phyloP scores from a whole-genome alignment of 768 basidiomycete species.

The Arthromyces matolae region DNA sequence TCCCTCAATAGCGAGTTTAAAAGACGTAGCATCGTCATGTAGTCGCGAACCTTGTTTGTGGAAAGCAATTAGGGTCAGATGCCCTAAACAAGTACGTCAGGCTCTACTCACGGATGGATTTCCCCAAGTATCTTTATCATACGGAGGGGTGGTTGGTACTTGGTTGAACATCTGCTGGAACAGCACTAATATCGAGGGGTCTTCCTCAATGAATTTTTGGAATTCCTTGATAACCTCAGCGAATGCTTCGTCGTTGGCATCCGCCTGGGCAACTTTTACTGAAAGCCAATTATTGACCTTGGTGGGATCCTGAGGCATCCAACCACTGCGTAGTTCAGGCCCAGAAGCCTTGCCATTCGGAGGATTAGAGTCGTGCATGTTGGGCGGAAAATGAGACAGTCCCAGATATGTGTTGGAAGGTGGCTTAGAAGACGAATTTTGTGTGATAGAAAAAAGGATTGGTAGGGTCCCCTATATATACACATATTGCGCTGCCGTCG shows the following conservation, averaged over 20 bases:
- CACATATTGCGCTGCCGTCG: too few relatives aligned
- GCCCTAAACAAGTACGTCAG: too few relatives aligned
- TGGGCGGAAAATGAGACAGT: too few relatives aligned
- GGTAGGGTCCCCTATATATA: too few relatives aligned
- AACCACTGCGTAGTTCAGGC: slow-evolving; percentile 1
- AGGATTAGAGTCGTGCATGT: too few relatives aligned
- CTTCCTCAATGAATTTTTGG: slow-evolving; percentile 10
- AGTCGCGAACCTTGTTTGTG: slow-evolving; percentile 33
- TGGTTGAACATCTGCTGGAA: slow-evolving; percentile 14
- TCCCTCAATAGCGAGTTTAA: slow-evolving; percentile 41
- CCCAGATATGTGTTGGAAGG: too few relatives aligned
- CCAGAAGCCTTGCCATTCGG: too few relatives aligned
- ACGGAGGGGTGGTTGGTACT: slow-evolving; percentile 9
- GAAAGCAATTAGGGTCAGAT: not conserved
- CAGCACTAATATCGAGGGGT: not conserved
- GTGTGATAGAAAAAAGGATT: too few relatives aligned
- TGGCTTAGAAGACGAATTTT: too few relatives aligned
- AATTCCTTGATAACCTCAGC: slow-evolving; percentile 4
- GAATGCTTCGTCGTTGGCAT: not conserved
- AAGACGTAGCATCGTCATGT: slow-evolving; percentile 34
- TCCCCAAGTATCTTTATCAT: slow-evolving; percentile 8
- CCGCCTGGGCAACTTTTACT: not conserved
- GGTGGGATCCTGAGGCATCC: slow-evolving; percentile 7
- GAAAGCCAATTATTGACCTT: slow-evolving; percentile 4
- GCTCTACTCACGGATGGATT: slow-evolving; percentile 2